Percentiles rank a stretch among this genome's conserved stretches.
Evolutionary conservation across 208 protist genomes (phyloP).

Genomic region (Trypanosoma mega): DNA sequence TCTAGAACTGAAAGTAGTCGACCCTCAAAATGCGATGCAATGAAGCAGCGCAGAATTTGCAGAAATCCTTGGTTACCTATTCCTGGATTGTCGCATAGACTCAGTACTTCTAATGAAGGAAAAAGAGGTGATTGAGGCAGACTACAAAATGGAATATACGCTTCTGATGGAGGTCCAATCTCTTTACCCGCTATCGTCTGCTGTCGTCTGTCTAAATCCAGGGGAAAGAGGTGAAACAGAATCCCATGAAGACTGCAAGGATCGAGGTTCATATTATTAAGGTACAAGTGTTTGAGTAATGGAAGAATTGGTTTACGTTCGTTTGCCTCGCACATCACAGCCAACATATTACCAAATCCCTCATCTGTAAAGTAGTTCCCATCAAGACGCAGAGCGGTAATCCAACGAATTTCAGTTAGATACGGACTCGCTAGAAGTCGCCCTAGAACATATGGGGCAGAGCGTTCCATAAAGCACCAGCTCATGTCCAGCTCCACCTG

Average conservation of each 20-base stretch:
- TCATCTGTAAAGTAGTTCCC: slow-evolving; percentile 83
- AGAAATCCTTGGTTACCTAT: slow-evolving; percentile 57
- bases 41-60: slow-evolving; percentile 51
- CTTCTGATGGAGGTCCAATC: slow-evolving; percentile 28
- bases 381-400: slow-evolving; percentile 76
- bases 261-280: slow-evolving; percentile 86
- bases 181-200: slow-evolving; percentile 11
- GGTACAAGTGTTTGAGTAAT: slow-evolving; percentile 64
- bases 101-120: slow-evolving; percentile 62
- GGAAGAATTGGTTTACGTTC: slow-evolving; percentile 49
- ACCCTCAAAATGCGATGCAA: slow-evolving; percentile 53
- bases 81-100: slow-evolving; percentile 74
- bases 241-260: slow-evolving; percentile 48
- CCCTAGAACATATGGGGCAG: slow-evolving; percentile 70
- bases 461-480: slow-evolving; percentile 76
- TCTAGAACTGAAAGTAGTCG: slow-evolving; percentile 55
- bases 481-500: slow-evolving; percentile 73
- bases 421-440: slow-evolving; percentile 53
- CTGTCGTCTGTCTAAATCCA: slow-evolving; percentile 35
- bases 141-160: slow-evolving; percentile 34
- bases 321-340: slow-evolving; percentile 58
- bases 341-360: slow-evolving; percentile 70
- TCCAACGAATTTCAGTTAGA: slow-evolving; percentile 56
- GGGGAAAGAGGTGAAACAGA: slow-evolving; percentile 69
- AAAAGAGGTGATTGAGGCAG: slow-evolving; percentile 49